Base-by-base conservation (phyloP, 345 rosid genomes). In the Populus alba region DNA sequence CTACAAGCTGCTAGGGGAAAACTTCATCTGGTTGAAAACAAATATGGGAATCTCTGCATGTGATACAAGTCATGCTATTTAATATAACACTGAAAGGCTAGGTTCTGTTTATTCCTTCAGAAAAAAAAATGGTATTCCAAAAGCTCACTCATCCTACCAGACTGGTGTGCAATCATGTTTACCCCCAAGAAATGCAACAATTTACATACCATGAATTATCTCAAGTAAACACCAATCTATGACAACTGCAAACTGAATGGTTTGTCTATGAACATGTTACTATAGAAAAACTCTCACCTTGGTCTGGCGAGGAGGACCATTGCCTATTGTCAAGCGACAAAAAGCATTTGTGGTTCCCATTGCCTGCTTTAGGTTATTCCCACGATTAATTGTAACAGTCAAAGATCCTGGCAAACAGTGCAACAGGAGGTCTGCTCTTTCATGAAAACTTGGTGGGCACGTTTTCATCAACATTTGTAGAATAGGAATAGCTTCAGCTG, bases 361-460 rank as follows among this genome's bases (percentile, higher is more conserved):
- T 63, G 97, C 78, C 84, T 92, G 97, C 86, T 90, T 90, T 72
- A 95, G 87, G 90, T 92, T 92, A 78, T 83, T 90, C 59, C 97
- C 98, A 31, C 91, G 97, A 85, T 84, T 87, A 35, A 95, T 86
- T 10, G 89, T 91, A 37, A 95, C 98, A 2, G 92, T 90, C 83
- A 95, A 85, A 82, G 90, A 88, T 69, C 97, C 98, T 15, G 98
- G 98, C 81, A 95, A 85, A 86, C 98, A 95, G 79, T 91, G 98
- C 83, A 95, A 85, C 65, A 95, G 79, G 80, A 87, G 82, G 77
- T 92, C 98, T 62, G 94, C 97, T 83, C 89, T 90, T 73, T 95
- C 97, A 45, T 91, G 97, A 81, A 91, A 92, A 83, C 90, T 88
- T 9, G 95, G 94, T 22, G 96, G 97, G 82, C 94, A 89, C 38